These are phyloP conservation scores for Trichoderma sp. DNA, from an alignment of 2,329 filamentous ascomycete species.

Conservation along the genomic window DNA sequence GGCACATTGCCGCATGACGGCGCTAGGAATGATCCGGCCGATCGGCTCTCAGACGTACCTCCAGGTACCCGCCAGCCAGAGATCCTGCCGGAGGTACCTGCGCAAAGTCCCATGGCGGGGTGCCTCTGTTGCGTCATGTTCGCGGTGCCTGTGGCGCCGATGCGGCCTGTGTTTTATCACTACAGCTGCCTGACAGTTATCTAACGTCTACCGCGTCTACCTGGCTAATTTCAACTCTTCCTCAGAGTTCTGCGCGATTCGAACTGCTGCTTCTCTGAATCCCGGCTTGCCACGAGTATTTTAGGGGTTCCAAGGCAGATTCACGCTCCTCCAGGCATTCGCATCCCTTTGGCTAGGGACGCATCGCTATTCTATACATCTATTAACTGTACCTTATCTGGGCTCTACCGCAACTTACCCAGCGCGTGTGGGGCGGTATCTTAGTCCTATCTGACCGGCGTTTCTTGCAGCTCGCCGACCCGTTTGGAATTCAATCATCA, in stretches of 20 bases:
- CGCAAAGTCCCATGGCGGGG: conserved; percentile 15
- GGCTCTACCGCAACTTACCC: neutral
- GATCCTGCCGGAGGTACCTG: conserved; percentile 21
- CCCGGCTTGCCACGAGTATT: neutral
- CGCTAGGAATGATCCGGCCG: conserved; percentile 22
- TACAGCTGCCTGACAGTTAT: neutral
- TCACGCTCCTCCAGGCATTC: neutral
- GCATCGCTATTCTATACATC: neutral
- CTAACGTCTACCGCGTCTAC: neutral
- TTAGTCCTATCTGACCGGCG: conserved; percentile 16
- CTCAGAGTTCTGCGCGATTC: neutral
- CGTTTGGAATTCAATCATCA: neutral
- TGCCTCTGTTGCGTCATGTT: conserved; percentile 41
- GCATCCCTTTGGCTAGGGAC: neutral
- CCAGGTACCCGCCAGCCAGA: conserved; percentile 19
- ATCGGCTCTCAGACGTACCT: conserved; percentile 14
- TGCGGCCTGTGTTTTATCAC: neutral
- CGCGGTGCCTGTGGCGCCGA: conserved; percentile 35
- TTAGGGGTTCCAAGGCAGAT: neutral
- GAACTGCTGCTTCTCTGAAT: neutral
- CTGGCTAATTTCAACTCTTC: neutral
- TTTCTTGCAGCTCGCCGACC: conserved; percentile 23
- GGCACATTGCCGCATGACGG: neutral
- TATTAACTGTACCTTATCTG: no score
- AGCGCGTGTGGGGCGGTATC: conserved; percentile 17